Evolutionary conservation across 768 basidiomycete species (phyloP).

Genomic region (Fibroporia radiculosa): DNA sequence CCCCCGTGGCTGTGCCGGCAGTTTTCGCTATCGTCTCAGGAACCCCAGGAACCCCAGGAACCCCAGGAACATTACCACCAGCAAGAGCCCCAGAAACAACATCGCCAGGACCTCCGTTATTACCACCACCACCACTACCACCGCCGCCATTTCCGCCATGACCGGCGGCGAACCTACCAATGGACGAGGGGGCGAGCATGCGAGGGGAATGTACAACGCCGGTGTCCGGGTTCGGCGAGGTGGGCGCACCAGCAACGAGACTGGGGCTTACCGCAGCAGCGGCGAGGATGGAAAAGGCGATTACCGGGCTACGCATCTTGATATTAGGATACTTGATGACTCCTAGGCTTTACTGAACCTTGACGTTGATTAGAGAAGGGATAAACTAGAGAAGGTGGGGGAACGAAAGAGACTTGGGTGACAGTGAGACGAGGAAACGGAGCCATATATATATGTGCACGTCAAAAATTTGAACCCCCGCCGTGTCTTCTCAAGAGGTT

Average conservation of each 20-base stretch:
- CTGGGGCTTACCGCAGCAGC: slow-evolving; percentile 23
- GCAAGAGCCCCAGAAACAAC: neutral
- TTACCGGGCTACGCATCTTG: slow-evolving; percentile 26
- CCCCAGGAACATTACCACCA: neutral
- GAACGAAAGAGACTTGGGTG: slow-evolving; percentile 14
- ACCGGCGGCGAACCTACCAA: too few species aligned
- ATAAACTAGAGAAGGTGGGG: slow-evolving; percentile 17
- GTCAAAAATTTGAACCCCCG: slow-evolving; percentile 17
- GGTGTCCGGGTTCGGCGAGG: slow-evolving; percentile 16
- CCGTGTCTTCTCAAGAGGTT: slow-evolving; percentile 17
- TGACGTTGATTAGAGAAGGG: slow-evolving; percentile 18
- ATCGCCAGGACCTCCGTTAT: neutral
- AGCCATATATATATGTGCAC: slow-evolving; percentile 14
- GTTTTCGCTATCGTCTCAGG: neutral
- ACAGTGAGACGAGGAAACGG: neutral
- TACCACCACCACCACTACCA: neutral
- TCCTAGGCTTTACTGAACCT: slow-evolving; percentile 5
- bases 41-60: neutral
- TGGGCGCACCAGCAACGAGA: slow-evolving; percentile 21
- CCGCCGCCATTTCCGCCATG: neutral
- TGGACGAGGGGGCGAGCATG: slow-evolving; percentile 1
- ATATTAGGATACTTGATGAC: slow-evolving; percentile 5
- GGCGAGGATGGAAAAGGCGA: slow-evolving; percentile 23
- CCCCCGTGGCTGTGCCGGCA: neutral
- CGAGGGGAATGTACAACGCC: slow-evolving; percentile 5